Base-by-base conservation (phyloP, 1,284 basidiomycete genomes). In the Apiotrichum laibachii region DNA sequence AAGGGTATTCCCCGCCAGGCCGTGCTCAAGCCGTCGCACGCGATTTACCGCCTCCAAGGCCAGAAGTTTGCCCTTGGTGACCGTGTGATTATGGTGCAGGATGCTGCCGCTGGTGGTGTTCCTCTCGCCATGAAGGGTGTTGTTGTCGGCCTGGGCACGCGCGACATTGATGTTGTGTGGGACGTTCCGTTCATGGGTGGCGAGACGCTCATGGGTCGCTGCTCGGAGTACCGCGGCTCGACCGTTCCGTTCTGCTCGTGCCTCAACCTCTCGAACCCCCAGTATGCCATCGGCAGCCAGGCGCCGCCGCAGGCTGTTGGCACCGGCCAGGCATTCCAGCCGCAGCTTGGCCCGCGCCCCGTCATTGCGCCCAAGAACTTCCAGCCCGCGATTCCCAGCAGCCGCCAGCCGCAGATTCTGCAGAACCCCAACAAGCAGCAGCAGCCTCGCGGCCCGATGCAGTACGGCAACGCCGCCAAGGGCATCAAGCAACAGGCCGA, bases 181-280 rank as follows among this genome's bases (percentile, higher is more conserved):
- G 96, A 99, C 75, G 86, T 88, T 21, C 84, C 92, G 0, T 99
- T 98, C 80, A 90, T 99, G 83, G 87, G 92, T 37, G 95, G 96
- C 12, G 84, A 85, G 2, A 96, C 89, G 0, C 81, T 99, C 6
- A 85, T 85, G n/a, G 90, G 90, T 66, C 90, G 90, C 62, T 95
- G 93, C 77, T 92, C 92, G 0, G 84, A 86, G 64, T 95, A 95
- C 76, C 86, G 92, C 15, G 93, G 93, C 39, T 88, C 88, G 40
- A 88, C 86, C 0, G 87, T 94, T 31, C 85, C 88, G 33, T 91
- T 92, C 75, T 85, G 87, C 59, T 84, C 89, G 0, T 91, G 92
- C 69, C 79, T 97, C 62, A 96, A 97, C 77, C 75, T 96, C 65
- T 88, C 86, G 16, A 81, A 87, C 63, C 87, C 85, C 9, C 92